Base-by-base conservation (phyloP, 768 basidiomycete species). In the Favolaschia claudopus region DNA sequence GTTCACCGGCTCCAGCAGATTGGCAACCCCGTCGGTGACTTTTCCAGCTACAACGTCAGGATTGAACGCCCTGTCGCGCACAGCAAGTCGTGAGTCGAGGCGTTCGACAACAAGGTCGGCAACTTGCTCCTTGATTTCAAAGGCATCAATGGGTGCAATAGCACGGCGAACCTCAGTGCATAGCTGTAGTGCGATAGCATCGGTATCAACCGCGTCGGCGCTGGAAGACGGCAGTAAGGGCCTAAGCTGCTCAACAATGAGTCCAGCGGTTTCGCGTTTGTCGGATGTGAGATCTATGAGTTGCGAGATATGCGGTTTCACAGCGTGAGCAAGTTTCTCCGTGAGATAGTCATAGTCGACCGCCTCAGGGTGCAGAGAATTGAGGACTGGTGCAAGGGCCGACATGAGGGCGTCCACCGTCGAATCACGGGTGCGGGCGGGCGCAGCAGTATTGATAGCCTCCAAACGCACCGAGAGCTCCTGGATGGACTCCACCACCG, bases 241-340 rank as follows among this genome's bases (percentile, higher is more conserved):
- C 6, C 87, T 55, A 34, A 95, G 82, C 20, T 83, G 78, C 48
- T 93, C 84, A 27, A 93, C 85, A 56, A 95, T 95, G 37, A 95
- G 82, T 7, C 83, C 81, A 4, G 93, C 93, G 4, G 93, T 95
- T 73, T 95, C 93, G 32, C 91, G 84, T 71, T 95, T 95, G 70
- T 95, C 93, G 0, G 91, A 92, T 25, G 93, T 89, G 45, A 95
- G 82, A 69, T 95, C 93, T 60, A 95, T 95, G 58, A 95, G 86
- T 64, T 95, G 92, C 2, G 91, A 85, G 24, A 95, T 93, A 63
- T 93, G 89, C 7, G 93, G 93, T 66, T 94, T 93, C 68, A 95
- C 93, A 0, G 93, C 90, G 71, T 95, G 90, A 22, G 89, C 82
- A 15, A 95, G 84, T 65, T 86, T 85, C 40, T 77, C 79, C 2